Conservation (phyloP, 1,139 yeast species). For the Oligophagozyma castellii region DNA sequence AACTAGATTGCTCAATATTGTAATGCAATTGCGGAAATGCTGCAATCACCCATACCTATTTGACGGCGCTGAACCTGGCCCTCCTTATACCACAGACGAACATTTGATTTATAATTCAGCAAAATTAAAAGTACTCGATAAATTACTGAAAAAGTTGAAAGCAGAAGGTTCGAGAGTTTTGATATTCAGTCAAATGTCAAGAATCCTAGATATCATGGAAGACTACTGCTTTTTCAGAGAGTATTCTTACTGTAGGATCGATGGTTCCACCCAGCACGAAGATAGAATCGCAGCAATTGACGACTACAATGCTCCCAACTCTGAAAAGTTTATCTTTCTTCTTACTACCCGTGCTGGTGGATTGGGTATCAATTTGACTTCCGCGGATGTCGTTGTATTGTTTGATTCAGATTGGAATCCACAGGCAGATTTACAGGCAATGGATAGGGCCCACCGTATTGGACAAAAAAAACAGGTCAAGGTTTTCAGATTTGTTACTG, state of each 20-base stretch:
- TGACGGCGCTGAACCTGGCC: constrained; percentile 84
- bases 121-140: constrained; percentile 60
- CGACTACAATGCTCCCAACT: constrained; percentile 58
- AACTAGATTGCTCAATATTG: constrained; percentile 61
- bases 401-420: constrained; percentile 83
- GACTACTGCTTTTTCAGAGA: constrained; percentile 63
- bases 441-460: constrained; percentile 82
- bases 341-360: constrained; percentile 81
- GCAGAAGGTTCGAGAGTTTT: constrained; percentile 63
- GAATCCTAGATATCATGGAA: constrained; percentile 66
- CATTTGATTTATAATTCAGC: constrained; percentile 62
- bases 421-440: constrained; percentile 76
- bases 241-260: constrained; percentile 60
- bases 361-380: constrained; percentile 65
- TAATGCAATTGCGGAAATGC: constrained; percentile 73
- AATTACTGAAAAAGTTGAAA: constrained; percentile 45
- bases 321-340: constrained; percentile 55
- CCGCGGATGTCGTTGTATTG: constrained; percentile 61
- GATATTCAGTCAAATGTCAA: constrained; percentile 71
- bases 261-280: constrained; percentile 68
- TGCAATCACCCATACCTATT: constrained; percentile 75
- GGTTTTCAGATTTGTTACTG: constrained; percentile 65
- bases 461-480: constrained; percentile 75
- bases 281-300: constrained; percentile 68
- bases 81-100: constrained; percentile 74